Evolutionary conservation across 441 rosid species (phyloP).

Genomic region (Dalechampia spathulata): DNA sequence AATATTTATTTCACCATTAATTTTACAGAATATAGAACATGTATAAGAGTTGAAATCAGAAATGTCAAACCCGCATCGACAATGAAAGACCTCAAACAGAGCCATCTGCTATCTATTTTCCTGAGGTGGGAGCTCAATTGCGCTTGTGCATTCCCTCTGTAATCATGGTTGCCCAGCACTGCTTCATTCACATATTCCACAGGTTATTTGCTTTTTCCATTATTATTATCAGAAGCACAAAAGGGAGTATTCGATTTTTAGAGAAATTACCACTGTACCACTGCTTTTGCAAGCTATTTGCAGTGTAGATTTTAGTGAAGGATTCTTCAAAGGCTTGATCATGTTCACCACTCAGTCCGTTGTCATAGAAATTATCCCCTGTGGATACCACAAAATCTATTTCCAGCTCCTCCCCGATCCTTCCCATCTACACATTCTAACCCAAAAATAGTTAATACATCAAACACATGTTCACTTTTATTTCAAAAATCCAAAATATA

Average conservation of each 20-base stretch:
- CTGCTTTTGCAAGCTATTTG: conserved; percentile 54
- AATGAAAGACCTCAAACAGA: conserved; percentile 58
- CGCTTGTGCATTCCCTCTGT: conserved; percentile 63
- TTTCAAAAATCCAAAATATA: no score
- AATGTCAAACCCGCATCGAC: conserved; percentile 29
- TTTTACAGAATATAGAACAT: no score
- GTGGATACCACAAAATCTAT: conserved; percentile 75
- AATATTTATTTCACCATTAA: no score
- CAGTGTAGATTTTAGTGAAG: conserved; percentile 52
- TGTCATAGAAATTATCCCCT: conserved; percentile 76
- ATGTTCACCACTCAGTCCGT: conserved; percentile 41
- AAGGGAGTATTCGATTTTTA: neutral
- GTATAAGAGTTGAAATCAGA: no score
- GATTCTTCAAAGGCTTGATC: conserved; percentile 56
- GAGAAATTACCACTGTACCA: conserved; percentile 50
- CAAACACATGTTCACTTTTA: no score
- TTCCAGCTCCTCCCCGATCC: conserved; percentile 42
- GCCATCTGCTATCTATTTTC: conserved; percentile 54
- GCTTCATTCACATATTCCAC: conserved; percentile 8
- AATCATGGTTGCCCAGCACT: conserved; percentile 81
- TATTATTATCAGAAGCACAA: no score
- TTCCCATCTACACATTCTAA: no score
- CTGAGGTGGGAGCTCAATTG: conserved; percentile 52
- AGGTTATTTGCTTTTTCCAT: no score
- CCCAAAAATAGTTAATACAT: no score